These are phyloP conservation scores for Kurtzmaniella quercitrusa DNA, from an alignment of 1,139 yeast species.

Conservation along the genomic window DNA sequence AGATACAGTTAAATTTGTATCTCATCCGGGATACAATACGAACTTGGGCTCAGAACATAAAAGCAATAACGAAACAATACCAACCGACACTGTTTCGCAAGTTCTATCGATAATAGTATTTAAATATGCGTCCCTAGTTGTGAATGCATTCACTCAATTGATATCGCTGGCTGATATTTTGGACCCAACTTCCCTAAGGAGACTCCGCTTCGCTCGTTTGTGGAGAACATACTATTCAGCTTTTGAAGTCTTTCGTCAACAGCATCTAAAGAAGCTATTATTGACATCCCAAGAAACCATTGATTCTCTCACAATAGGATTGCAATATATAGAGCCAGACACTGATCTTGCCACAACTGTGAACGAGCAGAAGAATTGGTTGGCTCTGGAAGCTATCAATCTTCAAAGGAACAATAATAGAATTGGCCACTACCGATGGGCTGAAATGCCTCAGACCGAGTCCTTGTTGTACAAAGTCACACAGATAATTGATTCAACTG, in stretches of 20 bases:
- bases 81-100: constrained; percentile 5
- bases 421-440: background rate
- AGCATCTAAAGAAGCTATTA: constrained; percentile 13
- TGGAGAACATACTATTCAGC: constrained; percentile 17
- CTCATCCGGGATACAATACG: constrained; percentile 27
- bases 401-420: background rate
- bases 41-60: constrained; percentile 11
- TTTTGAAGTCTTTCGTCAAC: constrained; percentile 16
- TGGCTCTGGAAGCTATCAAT: background rate
- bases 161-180: constrained; percentile 2
- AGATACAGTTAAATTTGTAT: constrained; percentile 13
- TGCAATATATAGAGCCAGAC: background rate
- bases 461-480: constrained; percentile 11
- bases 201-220: constrained; percentile 10
- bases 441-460: background rate
- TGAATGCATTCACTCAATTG: constrained; percentile 11
- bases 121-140: constrained; percentile 16
- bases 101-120: constrained; percentile 13
- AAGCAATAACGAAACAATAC: background rate
- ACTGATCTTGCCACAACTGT: background rate
- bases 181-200: constrained; percentile 8
- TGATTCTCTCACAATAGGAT: background rate
- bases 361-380: background rate
- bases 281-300: background rate
- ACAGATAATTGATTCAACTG: constrained; percentile 4